Base-by-base conservation (phyloP, 2,329 filamentous ascomycete species). In the Fusarium sp. region DNA sequence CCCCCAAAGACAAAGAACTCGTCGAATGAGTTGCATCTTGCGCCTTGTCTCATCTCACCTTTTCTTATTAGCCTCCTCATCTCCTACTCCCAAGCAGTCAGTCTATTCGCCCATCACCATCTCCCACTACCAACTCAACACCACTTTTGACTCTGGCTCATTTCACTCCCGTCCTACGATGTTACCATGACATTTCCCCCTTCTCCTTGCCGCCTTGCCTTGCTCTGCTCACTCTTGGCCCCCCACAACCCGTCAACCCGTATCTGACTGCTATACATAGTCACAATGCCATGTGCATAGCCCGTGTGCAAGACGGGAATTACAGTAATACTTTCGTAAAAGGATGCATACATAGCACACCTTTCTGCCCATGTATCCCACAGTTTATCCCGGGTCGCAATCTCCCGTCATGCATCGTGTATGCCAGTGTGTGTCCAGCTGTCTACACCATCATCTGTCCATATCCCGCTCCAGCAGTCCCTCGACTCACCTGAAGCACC, bases 401-500 rank as follows among this genome's bases (percentile, higher is more conserved):
- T 50, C 31, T 67, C 40, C 20, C 50, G 16, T n/a, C 47, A 58
- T 61, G 24, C 65, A 47, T 52, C 58, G 58, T 61, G 18, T 45
- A 61, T 47, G 38, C 29, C 40, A 61, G 60, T 50, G 27, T 64
- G 40, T 64, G 40, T 52, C 69, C 45, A 69, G 47, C 58, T 45
- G 61, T 35, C 66, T 47, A 18, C 61, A 69, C 37, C 29, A 22
- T n/a, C 16, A 34, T 40, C 16, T 57, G 20, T 66, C 47, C 54
- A 61, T 60, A 40, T 29, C 27, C 58, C 37, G 13, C 42, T 58
- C 20, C 16, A 29, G 47, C 64, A 58, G 34, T 52, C 54, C 56
- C 45, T 47, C 50, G 69, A 62, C 60, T 70, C 76, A 78, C 76
- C 76, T 78, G 76, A 78, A 76, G 76, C 76, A 76, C 60, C 69